A percentile compares a stretch with the other conserved stretches of the same genome.
phyloP scores from a whole-genome alignment of 192 early-diverging fungal species.

The Entophlyctis helioformis region DNA sequence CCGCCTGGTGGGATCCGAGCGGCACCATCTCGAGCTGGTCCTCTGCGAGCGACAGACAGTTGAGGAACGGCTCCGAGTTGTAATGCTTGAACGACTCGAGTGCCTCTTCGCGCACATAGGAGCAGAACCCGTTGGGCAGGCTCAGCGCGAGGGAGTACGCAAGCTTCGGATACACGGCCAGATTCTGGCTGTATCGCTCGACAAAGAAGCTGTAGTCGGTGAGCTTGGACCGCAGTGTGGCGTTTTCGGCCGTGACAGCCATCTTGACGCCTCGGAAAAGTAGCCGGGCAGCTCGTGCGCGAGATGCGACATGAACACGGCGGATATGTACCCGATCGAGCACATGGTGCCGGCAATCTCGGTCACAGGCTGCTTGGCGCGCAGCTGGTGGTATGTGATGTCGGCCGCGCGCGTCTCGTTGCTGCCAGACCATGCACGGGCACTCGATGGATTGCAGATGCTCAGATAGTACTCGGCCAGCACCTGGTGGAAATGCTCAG shows the following conservation, averaged over 20 bases:
- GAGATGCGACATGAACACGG: background rate
- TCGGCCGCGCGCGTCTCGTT: too few relatives aligned
- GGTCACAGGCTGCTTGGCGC: too few relatives aligned
- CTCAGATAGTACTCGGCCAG: background rate
- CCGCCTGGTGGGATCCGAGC: background rate
- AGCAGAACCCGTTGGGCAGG: slow-evolving; percentile 1
- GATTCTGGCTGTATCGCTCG: background rate
- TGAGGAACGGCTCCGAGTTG: background rate
- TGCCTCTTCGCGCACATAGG: slow-evolving; percentile 1
- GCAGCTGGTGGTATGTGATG: too few relatives aligned
- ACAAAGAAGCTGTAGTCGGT: slow-evolving; percentile 3
- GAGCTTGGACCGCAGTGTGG: background rate
- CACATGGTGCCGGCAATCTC: too few relatives aligned
- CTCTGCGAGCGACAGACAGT: background rate
- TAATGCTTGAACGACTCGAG: background rate
- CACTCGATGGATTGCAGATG: background rate
- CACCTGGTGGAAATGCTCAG: background rate
- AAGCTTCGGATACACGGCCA: background rate
- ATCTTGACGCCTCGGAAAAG: background rate
- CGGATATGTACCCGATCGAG: background rate
- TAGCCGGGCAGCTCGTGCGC: background rate
- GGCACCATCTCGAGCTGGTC: background rate
- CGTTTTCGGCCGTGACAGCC: background rate
- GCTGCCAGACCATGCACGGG: too few relatives aligned
- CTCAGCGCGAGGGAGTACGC: slow-evolving; percentile 4